Conservation (phyloP, 2,329 filamentous ascomycete species). For the Dactylonectria estremocensis region DNA sequence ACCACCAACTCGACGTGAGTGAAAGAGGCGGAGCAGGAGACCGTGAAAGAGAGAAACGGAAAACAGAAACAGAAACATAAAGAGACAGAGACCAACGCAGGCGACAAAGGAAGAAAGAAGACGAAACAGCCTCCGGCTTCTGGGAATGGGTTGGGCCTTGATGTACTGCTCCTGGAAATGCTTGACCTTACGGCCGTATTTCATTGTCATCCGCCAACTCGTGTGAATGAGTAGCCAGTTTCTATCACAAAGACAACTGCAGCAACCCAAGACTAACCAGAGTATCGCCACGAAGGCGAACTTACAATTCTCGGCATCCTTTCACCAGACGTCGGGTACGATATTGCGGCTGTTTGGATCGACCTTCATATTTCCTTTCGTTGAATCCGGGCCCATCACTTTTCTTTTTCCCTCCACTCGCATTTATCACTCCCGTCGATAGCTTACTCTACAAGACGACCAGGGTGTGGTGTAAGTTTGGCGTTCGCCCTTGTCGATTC, state of each 20-base stretch:
- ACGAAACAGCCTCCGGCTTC: slow-evolving; percentile 19
- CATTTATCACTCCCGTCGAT: slow-evolving; percentile 23
- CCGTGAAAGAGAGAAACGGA: slow-evolving; percentile 8
- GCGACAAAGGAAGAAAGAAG: slow-evolving; percentile 35
- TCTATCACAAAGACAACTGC: slow-evolving; percentile 27
- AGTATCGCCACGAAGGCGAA: neutral
- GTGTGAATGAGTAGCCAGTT: slow-evolving; percentile 37
- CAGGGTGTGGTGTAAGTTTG: slow-evolving; percentile 28
- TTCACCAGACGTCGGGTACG: slow-evolving; percentile 12
- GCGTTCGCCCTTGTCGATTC: slow-evolving; percentile 23
- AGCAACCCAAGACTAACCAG: slow-evolving; percentile 2
- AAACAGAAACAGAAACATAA: too few relatives aligned
- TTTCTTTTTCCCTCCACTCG: slow-evolving; percentile 18
- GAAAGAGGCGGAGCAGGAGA: slow-evolving; percentile 18
- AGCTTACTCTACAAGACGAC: slow-evolving; percentile 15
- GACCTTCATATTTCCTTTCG: slow-evolving; percentile 7
- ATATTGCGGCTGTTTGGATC: neutral
- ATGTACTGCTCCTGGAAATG: slow-evolving; percentile 34
- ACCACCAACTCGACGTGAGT: slow-evolving; percentile 3
- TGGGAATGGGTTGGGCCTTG: slow-evolving; percentile 41
- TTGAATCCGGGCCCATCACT: slow-evolving; percentile 4
- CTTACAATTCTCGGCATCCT: slow-evolving; percentile 8
- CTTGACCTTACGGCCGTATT: slow-evolving; percentile 37
- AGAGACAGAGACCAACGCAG: slow-evolving; percentile 16
- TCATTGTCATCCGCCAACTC: slow-evolving; percentile 44